Evolutionary conservation across 2,329 filamentous ascomycete genomes (phyloP).

Genomic region (Sclerotinia trifoliorum): DNA sequence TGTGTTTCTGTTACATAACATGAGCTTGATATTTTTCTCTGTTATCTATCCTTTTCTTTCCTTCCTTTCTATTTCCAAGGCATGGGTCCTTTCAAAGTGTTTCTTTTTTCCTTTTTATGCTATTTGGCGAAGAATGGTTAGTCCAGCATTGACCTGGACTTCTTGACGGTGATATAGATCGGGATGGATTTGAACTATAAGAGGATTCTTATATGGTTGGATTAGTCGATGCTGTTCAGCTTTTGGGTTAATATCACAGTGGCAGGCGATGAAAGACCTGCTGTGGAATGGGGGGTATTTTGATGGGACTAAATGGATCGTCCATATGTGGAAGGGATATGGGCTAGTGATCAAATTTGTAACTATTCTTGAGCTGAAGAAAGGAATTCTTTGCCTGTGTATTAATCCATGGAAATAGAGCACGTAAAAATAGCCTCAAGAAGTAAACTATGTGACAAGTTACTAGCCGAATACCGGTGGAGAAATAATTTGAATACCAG

Average conservation of each 20-base stretch:
- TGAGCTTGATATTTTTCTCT: background rate
- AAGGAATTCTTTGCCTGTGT: slow-evolving; percentile 1
- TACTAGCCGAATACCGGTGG: background rate
- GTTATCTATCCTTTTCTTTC: background rate
- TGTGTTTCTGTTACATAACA: background rate
- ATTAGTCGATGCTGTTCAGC: background rate
- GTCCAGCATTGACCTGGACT: background rate
- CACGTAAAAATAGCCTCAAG: background rate
- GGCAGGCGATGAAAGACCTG: background rate
- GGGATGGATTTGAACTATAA: slow-evolving; percentile 12
- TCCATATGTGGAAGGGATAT: slow-evolving; percentile 1
- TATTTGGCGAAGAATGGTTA: background rate
- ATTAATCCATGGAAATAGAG: slow-evolving; percentile 12
- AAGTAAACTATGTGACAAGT: background rate
- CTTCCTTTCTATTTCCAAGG: background rate
- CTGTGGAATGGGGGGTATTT: background rate
- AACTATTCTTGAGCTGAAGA: background rate
- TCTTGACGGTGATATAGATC: slow-evolving; percentile 3
- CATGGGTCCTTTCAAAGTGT: background rate
- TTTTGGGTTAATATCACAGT: background rate
- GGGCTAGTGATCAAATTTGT: slow-evolving; percentile 9
- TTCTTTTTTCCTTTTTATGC: background rate
- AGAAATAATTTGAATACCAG: background rate
- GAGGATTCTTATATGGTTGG: background rate
- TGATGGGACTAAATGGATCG: background rate